phyloP scores from a whole-genome alignment of 768 basidiomycete genomes.

The Tulasnella sp. region DNA sequence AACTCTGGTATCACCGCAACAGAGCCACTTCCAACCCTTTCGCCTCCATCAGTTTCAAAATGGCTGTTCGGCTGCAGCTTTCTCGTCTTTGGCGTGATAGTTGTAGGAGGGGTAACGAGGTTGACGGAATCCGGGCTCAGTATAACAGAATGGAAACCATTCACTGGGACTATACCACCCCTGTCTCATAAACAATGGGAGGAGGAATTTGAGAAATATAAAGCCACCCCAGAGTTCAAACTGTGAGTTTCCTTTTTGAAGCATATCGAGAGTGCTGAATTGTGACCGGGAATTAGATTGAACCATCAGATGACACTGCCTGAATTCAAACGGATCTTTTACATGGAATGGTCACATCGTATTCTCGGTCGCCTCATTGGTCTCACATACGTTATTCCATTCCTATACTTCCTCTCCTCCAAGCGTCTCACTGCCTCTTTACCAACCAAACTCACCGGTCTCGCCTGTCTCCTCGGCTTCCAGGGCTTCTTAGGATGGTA shows the following conservation, averaged over 20 bases:
- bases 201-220: constrained; percentile 86
- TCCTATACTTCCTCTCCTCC: constrained; percentile 63
- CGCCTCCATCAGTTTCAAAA: constrained; percentile 55
- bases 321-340: constrained; percentile 93
- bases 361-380: constrained; percentile 82
- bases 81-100: constrained; percentile 81
- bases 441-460: constrained; percentile 48
- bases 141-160: constrained; percentile 95
- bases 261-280: neutral
- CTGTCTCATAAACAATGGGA: constrained; percentile 64
- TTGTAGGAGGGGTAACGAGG: constrained; percentile 92
- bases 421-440: constrained; percentile 55
- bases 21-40: constrained; percentile 38
- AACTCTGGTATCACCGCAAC: no score
- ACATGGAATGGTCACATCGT: constrained; percentile 97
- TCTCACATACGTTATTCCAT: constrained; percentile 67
- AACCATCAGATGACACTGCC: constrained; percentile 78
- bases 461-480: constrained; percentile 72
- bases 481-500: constrained; percentile 97
- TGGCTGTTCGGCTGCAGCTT: constrained; percentile 81
- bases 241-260: constrained; percentile 42
- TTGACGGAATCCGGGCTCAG: constrained; percentile 95
- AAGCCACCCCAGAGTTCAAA: constrained; percentile 87
- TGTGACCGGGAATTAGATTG: constrained; percentile 37
- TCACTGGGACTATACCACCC: constrained; percentile 81